Conservation (phyloP, 768 basidiomycete species). For the Russula ochroleuca region DNA sequence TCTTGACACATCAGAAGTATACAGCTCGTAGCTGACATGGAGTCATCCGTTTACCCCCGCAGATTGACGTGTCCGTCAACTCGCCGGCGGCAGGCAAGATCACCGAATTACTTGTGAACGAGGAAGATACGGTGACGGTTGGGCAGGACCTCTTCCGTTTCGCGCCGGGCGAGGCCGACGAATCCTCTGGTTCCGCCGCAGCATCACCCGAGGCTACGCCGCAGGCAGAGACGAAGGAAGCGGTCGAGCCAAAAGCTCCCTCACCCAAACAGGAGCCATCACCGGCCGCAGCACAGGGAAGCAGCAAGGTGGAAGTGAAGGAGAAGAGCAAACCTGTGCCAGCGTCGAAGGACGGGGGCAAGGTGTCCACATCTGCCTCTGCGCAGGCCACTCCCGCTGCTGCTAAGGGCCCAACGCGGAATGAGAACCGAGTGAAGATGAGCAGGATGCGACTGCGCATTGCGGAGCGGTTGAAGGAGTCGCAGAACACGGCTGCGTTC, state of each 20-base stretch:
- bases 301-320: constrained; percentile 39
- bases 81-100: constrained; percentile 86
- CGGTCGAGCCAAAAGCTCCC: constrained; percentile 36
- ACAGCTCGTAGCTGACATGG: neutral
- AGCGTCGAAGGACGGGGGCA: constrained; percentile 23
- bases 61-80: constrained; percentile 98
- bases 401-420: constrained; percentile 50
- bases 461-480: constrained; percentile 95
- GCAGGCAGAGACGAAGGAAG: constrained; percentile 38
- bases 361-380: constrained; percentile 26
- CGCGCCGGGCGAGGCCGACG: constrained; percentile 58
- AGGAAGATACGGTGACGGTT: constrained; percentile 92
- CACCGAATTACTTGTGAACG: constrained; percentile 76
- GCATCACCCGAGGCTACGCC: constrained; percentile 27
- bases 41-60: neutral
- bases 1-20: neutral
- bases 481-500: constrained; percentile 94
- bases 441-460: constrained; percentile 97
- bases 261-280: constrained; percentile 41
- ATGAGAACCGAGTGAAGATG: constrained; percentile 97
- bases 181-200: constrained; percentile 22
- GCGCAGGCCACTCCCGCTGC: constrained; percentile 32
- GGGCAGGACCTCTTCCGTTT: constrained; percentile 93
- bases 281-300: constrained; percentile 37
- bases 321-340: constrained; percentile 34